phyloP scores from a whole-genome alignment of 2,329 filamentous ascomycete genomes.

The Cladosporium phlei region DNA sequence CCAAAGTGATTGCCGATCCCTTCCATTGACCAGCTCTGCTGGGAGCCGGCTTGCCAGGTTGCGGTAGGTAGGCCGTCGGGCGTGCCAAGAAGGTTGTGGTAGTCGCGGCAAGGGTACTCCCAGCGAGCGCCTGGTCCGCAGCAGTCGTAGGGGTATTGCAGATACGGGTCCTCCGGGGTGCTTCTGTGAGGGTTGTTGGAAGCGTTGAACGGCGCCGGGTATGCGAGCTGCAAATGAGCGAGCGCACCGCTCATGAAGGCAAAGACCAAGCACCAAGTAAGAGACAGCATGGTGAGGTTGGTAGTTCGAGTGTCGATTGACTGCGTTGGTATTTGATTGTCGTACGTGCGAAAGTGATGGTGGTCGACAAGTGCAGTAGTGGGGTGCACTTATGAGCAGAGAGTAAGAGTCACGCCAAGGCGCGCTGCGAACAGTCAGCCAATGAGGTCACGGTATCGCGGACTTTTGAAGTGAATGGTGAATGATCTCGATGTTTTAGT shows the following conservation, averaged over 20 bases:
- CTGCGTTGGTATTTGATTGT: too few species aligned
- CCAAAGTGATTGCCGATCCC: conserved; percentile 42
- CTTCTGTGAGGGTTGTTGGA: conserved; percentile 41
- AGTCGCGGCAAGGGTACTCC: conserved; percentile 39
- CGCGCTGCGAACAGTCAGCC: too few species aligned
- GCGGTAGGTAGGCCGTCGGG: conserved; percentile 40
- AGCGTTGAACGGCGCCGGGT: conserved; percentile 41
- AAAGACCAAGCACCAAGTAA: not conserved
- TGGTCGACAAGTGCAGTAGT: too few species aligned
- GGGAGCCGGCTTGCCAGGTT: conserved; percentile 40
- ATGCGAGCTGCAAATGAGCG: conserved; percentile 42
- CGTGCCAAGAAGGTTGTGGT: conserved; percentile 41
- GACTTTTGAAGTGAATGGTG: too few species aligned
- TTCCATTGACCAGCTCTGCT: conserved; percentile 38
- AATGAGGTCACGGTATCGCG: too few species aligned
- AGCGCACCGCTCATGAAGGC: not conserved
- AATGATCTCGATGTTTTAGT: too few species aligned
- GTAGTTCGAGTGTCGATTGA: too few species aligned
- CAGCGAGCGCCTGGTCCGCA: conserved; percentile 35
- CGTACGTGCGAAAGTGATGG: too few species aligned
- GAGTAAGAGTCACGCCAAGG: too few species aligned
- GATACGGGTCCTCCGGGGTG: conserved; percentile 32
- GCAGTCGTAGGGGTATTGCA: conserved; percentile 45
- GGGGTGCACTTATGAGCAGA: too few species aligned
- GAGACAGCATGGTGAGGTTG: not conserved